These are phyloP conservation scores for Pseudogymnoascus sp. DNA, from an alignment of 2,329 filamentous ascomycete genomes.

Conservation along the genomic window DNA sequence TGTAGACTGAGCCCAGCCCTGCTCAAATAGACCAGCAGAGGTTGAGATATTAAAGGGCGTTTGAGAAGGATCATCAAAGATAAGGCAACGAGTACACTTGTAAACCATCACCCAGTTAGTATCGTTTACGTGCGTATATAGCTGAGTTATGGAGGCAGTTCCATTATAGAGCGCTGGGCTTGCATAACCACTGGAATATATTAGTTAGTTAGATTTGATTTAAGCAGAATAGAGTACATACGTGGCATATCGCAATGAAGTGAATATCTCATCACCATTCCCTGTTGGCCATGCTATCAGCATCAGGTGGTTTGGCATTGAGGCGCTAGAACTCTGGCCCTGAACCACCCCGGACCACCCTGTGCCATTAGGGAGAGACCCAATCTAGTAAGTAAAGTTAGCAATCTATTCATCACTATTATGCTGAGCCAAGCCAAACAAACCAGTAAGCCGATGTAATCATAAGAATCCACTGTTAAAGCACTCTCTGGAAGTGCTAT, in stretches of 20 bases:
- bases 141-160: constrained; percentile 51
- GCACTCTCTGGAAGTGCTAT: constrained; percentile 44
- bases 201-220: background rate
- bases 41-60: constrained; percentile 36
- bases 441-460: constrained; percentile 53
- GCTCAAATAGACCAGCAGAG: constrained; percentile 34
- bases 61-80: constrained; percentile 43
- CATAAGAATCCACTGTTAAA: constrained; percentile 38
- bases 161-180: constrained; percentile 52
- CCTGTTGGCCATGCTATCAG: constrained; percentile 51
- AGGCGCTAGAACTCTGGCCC: constrained; percentile 32
- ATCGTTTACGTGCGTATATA: constrained; percentile 48
- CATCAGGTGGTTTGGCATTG: constrained; percentile 46
- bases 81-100: constrained; percentile 50
- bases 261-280: constrained; percentile 40
- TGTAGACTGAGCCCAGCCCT: constrained; percentile 48
- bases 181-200: constrained; percentile 41
- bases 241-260: constrained; percentile 48
- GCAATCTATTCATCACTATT: background rate
- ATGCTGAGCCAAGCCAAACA: constrained; percentile 16
- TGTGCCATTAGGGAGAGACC: constrained; percentile 37
- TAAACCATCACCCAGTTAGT: constrained; percentile 57
- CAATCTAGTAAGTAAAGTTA: constrained; percentile 20
- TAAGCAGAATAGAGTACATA: constrained; percentile 17
- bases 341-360: constrained; percentile 53